phyloP scores from a whole-genome alignment of 495 filamentous ascomycete genomes.

The Penicillium chermesinum region DNA sequence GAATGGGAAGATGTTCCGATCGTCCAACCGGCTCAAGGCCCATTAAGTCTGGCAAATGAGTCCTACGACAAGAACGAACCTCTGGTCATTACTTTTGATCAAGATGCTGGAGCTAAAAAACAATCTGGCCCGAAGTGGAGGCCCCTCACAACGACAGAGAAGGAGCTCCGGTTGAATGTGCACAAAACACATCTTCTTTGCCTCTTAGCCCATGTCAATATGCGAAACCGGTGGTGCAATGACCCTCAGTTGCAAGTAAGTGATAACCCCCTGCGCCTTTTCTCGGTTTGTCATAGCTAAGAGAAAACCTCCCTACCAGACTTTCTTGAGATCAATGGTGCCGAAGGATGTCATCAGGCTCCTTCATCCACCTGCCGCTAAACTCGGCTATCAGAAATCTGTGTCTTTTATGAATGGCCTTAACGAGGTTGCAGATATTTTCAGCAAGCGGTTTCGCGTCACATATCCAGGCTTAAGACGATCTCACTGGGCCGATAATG shows the following conservation, averaged over 20 bases:
- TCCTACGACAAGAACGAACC: conserved; percentile 30
- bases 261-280: background rate
- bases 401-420: conserved; percentile 75
- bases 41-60: conserved; percentile 17
- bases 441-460: conserved; percentile 59
- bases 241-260: conserved; percentile 58
- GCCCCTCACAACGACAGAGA: conserved; percentile 64
- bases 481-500: conserved; percentile 65
- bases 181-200: conserved; percentile 87
- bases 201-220: conserved; percentile 66
- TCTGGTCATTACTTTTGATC: conserved; percentile 56
- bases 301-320: conserved; percentile 27
- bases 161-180: conserved; percentile 61
- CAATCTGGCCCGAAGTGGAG: conserved; percentile 44
- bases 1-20: conserved; percentile 71
- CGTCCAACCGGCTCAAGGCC: conserved; percentile 29
- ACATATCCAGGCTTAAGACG: conserved; percentile 65
- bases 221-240: conserved; percentile 87
- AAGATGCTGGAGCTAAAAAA: conserved; percentile 34
- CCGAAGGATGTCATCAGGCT: conserved; percentile 53
- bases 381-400: conserved; percentile 65
- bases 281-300: background rate
- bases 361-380: conserved; percentile 56
- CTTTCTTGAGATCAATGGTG: conserved; percentile 54
- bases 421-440: conserved; percentile 60